A percentile compares a stretch with the other conserved stretches of the same genome.
Conservation (phyloP, 106 monocot species). For the Cymbidium sinense region DNA sequence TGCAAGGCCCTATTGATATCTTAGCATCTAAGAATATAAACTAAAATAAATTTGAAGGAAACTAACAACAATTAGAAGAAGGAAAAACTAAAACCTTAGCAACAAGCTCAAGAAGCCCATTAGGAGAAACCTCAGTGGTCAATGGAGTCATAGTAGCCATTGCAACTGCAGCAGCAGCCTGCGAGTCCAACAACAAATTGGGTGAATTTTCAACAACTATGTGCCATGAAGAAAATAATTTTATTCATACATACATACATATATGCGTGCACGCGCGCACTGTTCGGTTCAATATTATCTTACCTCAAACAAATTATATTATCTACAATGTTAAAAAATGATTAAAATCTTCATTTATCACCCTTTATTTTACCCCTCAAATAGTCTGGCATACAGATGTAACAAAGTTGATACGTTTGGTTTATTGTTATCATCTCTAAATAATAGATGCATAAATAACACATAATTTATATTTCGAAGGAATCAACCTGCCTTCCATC, state of each 20-base stretch:
- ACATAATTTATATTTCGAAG: not conserved
- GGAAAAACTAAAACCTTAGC: constrained; percentile 50
- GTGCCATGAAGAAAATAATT: not conserved
- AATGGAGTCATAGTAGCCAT: constrained; percentile 75
- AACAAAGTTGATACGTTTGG: not conserved
- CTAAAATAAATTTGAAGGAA: not conserved
- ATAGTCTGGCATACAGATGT: not conserved
- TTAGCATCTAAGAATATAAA: not conserved
- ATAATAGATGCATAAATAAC: not conserved
- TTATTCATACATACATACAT: not conserved
- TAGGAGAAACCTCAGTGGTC: constrained; percentile 34
- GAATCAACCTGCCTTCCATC: not conserved
- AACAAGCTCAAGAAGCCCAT: constrained; percentile 72
- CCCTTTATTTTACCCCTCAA: not conserved
- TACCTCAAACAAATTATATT: not conserved
- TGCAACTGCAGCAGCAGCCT: constrained; percentile 76
- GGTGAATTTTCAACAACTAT: not conserved
- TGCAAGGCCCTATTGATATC: constrained; percentile 67
- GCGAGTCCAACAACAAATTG: not conserved
- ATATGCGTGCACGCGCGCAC: not conserved
- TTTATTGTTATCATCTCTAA: not conserved
- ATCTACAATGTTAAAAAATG: not conserved
- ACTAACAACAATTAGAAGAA: not conserved
- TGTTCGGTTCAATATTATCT: not conserved
- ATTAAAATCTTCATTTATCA: not conserved